Base-by-base conservation (phyloP, 2,329 filamentous ascomycete genomes). In the Drechmeria coniospora region DNA sequence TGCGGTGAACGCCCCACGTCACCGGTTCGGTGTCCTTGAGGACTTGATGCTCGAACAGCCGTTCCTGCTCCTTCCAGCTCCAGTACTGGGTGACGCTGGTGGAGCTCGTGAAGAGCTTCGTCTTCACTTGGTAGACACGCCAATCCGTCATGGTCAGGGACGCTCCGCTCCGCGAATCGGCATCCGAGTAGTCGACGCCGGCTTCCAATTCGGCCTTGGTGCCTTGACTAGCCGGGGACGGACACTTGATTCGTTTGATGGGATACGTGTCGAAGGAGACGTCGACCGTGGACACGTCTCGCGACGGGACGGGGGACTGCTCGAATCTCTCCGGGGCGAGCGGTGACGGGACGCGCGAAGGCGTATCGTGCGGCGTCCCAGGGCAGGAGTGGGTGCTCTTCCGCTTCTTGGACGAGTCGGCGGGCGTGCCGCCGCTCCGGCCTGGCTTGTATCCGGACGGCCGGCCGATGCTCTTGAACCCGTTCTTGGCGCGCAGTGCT, bases 381-480 rank as follows among this genome's bases (percentile, higher is more conserved):
- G 36, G 26, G 15, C 45, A 35, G 6, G 45, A 46, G 12, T 52
- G 45, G 37, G 40, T 41, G 23, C 37, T 45, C 37, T 52, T 54
- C 15, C 52, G 45, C 37, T 52, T 56, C 36, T 45, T 49, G 6
- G 38, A 28, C 21, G 26, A 24, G 12, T 37, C 34, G 27, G 42
- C 42, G 1, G 44, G 40, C 2, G 47, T 44, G 17, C 25, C 30
- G 14, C 42, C 43, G 16, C 36, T 32, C 4, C 41, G 40, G 8
- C 31, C 27, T 13, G 52, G 50, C 34, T 55, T 62, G 35, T 58
- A 55, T 4, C 56, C 57, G 22, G 63, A 65, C 0, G 68, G 68
- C 1, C 68, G 54, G 6, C 68, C 68, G 6, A 72, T 70, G 35
- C 65, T 70, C 26, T 65, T 63, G 33, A 62, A 68, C 0, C 68